These are phyloP conservation scores for Canavalia ensiformis DNA, from an alignment of 306 rosid species.

Conservation along the genomic window DNA sequence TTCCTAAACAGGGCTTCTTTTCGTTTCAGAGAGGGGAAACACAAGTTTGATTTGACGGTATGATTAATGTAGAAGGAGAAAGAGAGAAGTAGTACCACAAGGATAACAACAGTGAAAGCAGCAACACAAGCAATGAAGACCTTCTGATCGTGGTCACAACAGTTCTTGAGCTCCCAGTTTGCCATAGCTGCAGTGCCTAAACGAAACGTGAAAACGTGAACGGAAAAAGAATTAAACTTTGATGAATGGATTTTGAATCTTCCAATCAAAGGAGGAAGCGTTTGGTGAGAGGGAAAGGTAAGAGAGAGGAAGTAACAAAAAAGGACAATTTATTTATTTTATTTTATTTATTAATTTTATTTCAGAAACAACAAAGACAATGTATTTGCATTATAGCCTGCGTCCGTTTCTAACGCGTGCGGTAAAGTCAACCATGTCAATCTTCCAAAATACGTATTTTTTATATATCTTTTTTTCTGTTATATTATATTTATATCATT, in stretches of 20 bases:
- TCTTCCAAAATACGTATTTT: background rate
- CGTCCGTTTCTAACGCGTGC: background rate
- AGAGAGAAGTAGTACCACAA: slow-evolving; percentile 59
- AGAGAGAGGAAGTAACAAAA: background rate
- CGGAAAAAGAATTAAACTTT: slow-evolving; percentile 13
- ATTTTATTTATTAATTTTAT: background rate
- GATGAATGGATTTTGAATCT: background rate
- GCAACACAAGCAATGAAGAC: slow-evolving; percentile 68
- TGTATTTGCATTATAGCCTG: background rate
- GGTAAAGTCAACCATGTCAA: background rate
- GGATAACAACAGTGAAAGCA: slow-evolving; percentile 77
- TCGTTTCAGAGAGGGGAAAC: background rate
- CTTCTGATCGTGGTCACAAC: slow-evolving; percentile 85
- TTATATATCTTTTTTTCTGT: too few relatives aligned
- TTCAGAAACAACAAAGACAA: background rate
- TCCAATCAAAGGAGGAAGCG: slow-evolving; percentile 1
- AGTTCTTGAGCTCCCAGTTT: slow-evolving; percentile 88
- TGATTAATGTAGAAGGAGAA: background rate
- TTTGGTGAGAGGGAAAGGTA: slow-evolving; percentile 18
- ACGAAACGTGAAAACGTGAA: background rate
- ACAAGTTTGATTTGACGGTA: background rate
- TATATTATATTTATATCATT: too few relatives aligned
- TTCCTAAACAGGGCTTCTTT: slow-evolving; percentile 6
- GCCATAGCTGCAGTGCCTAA: slow-evolving; percentile 56
- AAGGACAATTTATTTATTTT: background rate